Base-by-base conservation (phyloP, 2,329 filamentous ascomycete species). In the Ceratocystiopsis minuta region DNA sequence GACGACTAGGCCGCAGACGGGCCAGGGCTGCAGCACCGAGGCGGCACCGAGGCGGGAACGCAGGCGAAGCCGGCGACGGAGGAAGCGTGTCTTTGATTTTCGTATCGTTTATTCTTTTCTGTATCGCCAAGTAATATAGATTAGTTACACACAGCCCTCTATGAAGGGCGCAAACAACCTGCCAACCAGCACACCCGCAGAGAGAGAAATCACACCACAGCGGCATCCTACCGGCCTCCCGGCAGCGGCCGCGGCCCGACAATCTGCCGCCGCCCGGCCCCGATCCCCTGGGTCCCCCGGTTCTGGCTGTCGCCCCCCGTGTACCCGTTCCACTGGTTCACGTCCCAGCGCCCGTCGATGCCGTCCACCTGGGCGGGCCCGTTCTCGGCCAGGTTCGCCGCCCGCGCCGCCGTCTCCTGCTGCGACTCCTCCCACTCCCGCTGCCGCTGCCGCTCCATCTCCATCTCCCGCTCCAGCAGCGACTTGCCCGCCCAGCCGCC, bases 381-480 rank as follows among this genome's bases (percentile, higher is more conserved):
- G 36, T 74, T 70, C 0, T 78, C 37, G 1, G 78, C 18, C 79
- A 75, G 14, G 70, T 66, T 33, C 63, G 66, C 11, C 66, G 71
- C 67, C 24, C 24, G 24, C 43, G 67, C 67, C 17, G 72, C 70
- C 16, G 74, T 71, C 49, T 72, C 73, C 52, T 74, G 66, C 58
- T 88, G 83, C 1, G 74, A 65, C 47, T 81, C 74, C 56, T 90
- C 82, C 83, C 83, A 87, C 55, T 87, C 81, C 43, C 67, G 69
- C 60, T 87, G 81, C 14, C 80, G 66, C 60, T 84, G 73, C 10
- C 81, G 67, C 58, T 87, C 81, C 55, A 79, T 66, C 56, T 87
- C 80, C 78, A 86, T 85, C 58, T 87, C 81, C 24, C 78, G 72
- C 59, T 86, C 81, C 2, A 86, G 68, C 11, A 86, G 65, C 0